Evolutionary conservation across 768 basidiomycete species (phyloP), one percentile per base, ranked within the genome.

Genomic region (Mycena kentingensis): DNA sequence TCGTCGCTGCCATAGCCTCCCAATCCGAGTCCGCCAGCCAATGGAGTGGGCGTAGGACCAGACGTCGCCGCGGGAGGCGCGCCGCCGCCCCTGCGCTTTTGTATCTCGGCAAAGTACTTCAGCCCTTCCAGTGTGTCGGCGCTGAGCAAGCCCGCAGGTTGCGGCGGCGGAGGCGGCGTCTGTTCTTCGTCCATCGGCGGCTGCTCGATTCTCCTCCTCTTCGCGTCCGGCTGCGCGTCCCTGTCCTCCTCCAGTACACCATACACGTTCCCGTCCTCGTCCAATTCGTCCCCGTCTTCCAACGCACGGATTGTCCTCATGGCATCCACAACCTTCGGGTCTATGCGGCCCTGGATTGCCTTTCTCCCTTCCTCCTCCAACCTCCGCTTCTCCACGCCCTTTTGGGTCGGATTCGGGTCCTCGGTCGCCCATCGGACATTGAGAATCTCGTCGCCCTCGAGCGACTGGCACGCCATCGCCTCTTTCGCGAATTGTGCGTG

Each of bases 391-490:
- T 98, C 97, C 0, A 83, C 81, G 7, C 88, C 84, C 62, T 94
- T 95, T 57, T 88, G 85, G 0, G 83, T 84, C 1, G 96, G 97
- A 67, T 99, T 99, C 1, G 97, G 97, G 67, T 99, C 97, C 66
- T 97, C 96, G 0, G 96, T 98, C 29, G 97, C 97, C 97, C 97
- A 99, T 42, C 96, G 87, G 46, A 98, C 94, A 70, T 99, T 99
- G 54, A 98, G 80, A 55, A 98, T 94, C 65, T 99, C 97, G 67
- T 97, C 95, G 62, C 93, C 90, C 67, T 98, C 97, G 58, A 98
- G 78, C 16, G 91, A 94, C 70, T 99, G 97, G 70, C 95, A 95
- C 15, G 96, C 93, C 97, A 99, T 99, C 1, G 96, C 84, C 69
- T 99, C 97, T 67, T 97, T 97, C 16, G 97, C 97, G 67, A 99